phyloP scores from a whole-genome alignment of 768 basidiomycete genomes.

The Rhodotorula sphaerocarpa region DNA sequence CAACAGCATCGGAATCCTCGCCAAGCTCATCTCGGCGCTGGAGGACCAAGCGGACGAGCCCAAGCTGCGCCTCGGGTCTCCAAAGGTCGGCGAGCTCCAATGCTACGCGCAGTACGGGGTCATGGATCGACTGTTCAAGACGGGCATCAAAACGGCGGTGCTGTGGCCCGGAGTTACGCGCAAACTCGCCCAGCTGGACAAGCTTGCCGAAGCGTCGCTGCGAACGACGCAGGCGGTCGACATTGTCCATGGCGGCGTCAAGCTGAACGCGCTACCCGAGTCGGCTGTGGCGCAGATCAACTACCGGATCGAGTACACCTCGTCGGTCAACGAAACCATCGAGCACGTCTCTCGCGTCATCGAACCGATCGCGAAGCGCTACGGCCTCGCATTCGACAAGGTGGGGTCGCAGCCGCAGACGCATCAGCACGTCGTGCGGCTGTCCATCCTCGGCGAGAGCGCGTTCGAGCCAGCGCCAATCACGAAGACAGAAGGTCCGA shows the following conservation, averaged over 20 bases:
- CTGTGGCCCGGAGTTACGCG: slow-evolving; percentile 48
- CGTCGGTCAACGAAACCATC: slow-evolving; percentile 12
- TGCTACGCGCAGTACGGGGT: slow-evolving; percentile 60
- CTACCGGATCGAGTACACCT: slow-evolving; percentile 31
- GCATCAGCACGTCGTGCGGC: background rate
- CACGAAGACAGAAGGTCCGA: slow-evolving; percentile 5
- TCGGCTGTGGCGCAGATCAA: slow-evolving; percentile 3
- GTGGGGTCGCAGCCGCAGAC: background rate
- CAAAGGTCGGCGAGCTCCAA: slow-evolving; percentile 48
- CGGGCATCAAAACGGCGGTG: slow-evolving; percentile 38
- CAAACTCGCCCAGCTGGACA: slow-evolving; percentile 42
- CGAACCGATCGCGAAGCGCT: slow-evolving; percentile 7
- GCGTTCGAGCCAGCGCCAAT: slow-evolving; percentile 28
- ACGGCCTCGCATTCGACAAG: slow-evolving; percentile 18
- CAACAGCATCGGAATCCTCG: slow-evolving; percentile 71
- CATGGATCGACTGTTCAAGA: slow-evolving; percentile 52
- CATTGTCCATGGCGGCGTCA: slow-evolving; percentile 45
- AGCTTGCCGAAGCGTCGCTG: slow-evolving; percentile 38
- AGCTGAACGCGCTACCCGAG: slow-evolving; percentile 34
- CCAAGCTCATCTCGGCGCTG: slow-evolving; percentile 59
- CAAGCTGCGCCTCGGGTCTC: slow-evolving; percentile 38
- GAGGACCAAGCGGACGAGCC: slow-evolving; percentile 56
- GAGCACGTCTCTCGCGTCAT: slow-evolving; percentile 11
- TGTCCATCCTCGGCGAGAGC: background rate
- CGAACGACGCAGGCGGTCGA: slow-evolving; percentile 73